Base-by-base conservation (phyloP, 768 basidiomycete genomes). In the Tulasnella sp. region DNA sequence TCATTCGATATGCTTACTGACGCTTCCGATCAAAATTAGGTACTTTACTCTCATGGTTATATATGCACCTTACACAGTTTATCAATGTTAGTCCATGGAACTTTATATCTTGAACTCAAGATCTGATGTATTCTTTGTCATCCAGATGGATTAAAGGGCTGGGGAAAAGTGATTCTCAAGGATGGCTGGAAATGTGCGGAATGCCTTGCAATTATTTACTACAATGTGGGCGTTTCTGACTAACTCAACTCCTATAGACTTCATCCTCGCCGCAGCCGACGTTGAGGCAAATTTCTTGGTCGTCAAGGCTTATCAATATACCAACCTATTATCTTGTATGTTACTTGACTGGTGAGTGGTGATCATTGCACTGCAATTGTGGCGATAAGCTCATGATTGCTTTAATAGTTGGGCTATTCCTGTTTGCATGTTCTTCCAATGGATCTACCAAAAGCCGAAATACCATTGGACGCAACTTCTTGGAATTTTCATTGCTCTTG, bases 21-120 rank as follows among this genome's bases (percentile, higher is more conserved):
- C 16, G 25, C 29, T 10, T 37, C 31, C n/a, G 19, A 41, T 33
- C 37, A 45, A 20, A 8, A 25, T 19, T 56, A 89, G 87, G 57
- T 90, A 91, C 66, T 80, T 87, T 60, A 72, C 83, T 4, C 61
- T 91, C 20, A 84, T 83, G 63, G 40, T 72, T 24, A 65, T 78
- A 48, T 91, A 89, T 62, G 88, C 88, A 20, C 88, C 88, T 0
- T 90, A 87, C 68, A 91, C 88, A 32, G 84, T 91, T 29, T 89
- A 87, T 62, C 71, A 78, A 68, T 91, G 85, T 88, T 58, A 48
- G 83, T 62, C 3, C 12, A 49, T 24, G 34, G 13, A 29, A 22
- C 1, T 32, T 15, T 9, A 5, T 5, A 31, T 27, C n/a, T 40
- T 5, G 9, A 10, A 27, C n/a, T 20, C 31, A 33, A 19, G 45